Percentiles rank a stretch among this genome's conserved stretches.
phyloP scores from a whole-genome alignment of 306 rosid species.

The Castanea sativa region DNA sequence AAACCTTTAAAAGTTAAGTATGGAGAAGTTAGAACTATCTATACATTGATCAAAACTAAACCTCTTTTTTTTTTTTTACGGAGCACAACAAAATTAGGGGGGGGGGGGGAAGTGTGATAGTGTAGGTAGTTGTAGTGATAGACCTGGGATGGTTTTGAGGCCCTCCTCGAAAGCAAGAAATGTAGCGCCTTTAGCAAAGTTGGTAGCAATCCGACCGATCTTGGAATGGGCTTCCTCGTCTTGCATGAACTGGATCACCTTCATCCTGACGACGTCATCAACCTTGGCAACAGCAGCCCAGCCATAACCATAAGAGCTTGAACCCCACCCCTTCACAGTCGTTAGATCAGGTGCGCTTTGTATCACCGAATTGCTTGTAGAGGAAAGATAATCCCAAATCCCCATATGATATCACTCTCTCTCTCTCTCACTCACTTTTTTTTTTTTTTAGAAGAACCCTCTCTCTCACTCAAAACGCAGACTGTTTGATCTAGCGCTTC shows the following conservation, averaged over 20 bases:
- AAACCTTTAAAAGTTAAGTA: too few species aligned
- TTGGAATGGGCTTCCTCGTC: not conserved
- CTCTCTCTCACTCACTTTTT: not conserved
- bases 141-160: constrained; percentile 18
- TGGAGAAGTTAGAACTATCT: too few species aligned
- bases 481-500: too few species aligned
- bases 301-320: not conserved
- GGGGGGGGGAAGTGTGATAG: too few species aligned
- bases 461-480: not conserved
- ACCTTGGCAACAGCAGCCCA: not conserved
- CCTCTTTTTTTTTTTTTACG: too few species aligned
- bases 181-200: not conserved
- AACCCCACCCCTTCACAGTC: not conserved
- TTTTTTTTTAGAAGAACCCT: too few species aligned
- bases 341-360: constrained; percentile 6
- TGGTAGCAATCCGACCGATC: not conserved
- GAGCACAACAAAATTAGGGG: not conserved
- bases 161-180: not conserved
- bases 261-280: not conserved
- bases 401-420: not conserved
- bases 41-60: too few species aligned
- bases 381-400: not conserved
- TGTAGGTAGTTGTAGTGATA: not conserved
- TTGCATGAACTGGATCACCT: not conserved
- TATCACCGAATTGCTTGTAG: not conserved